A percentile compares a stretch with the other conserved stretches of the same genome.
Evolutionary conservation across 2,329 filamentous ascomycete species (phyloP).

Genomic region (Trichoderma sp.): DNA sequence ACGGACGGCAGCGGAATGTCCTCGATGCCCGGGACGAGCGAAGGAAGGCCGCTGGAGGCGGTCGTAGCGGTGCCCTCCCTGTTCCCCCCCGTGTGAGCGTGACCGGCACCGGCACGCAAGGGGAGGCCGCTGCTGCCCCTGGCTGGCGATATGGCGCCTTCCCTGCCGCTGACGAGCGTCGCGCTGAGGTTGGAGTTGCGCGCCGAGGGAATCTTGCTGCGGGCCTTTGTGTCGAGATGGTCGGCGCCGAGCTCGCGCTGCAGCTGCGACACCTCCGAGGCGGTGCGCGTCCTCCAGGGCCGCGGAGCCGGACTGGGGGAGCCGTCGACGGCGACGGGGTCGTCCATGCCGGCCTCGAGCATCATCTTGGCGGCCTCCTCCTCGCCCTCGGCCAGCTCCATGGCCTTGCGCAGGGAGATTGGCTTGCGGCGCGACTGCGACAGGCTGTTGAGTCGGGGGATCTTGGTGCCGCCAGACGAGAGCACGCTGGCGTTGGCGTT

Average conservation of each 20-base stretch:
- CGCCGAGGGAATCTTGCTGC: constrained; percentile 28
- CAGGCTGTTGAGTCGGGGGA: constrained; percentile 39
- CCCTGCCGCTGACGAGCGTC: constrained; percentile 22
- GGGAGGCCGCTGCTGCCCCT: constrained; percentile 12
- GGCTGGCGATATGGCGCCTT: constrained; percentile 8
- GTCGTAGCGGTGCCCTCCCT: constrained; percentile 1
- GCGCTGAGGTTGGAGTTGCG: constrained; percentile 22
- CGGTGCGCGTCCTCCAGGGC: constrained; percentile 44
- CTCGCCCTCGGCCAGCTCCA: constrained; percentile 40
- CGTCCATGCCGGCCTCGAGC: constrained; percentile 35
- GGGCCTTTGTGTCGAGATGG: constrained; percentile 39
- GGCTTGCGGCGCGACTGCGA: constrained; percentile 39
- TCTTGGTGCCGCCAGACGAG: constrained; percentile 40
- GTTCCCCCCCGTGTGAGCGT: not conserved
- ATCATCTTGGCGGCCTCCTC: constrained; percentile 33
- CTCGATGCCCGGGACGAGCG: constrained; percentile 45
- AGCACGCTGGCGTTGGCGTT: constrained; percentile 32
- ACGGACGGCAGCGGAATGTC: constrained; percentile 42
- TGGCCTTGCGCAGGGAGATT: constrained; percentile 50
- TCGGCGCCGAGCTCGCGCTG: constrained; percentile 38
- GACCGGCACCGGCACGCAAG: not conserved
- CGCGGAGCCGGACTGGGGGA: constrained; percentile 57
- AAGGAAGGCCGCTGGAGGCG: constrained; percentile 38
- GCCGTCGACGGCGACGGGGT: constrained; percentile 42
- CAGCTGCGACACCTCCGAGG: constrained; percentile 39